Conservation (phyloP, 176 grass and related monocot genomes). For the Triticum turgidum region DNA sequence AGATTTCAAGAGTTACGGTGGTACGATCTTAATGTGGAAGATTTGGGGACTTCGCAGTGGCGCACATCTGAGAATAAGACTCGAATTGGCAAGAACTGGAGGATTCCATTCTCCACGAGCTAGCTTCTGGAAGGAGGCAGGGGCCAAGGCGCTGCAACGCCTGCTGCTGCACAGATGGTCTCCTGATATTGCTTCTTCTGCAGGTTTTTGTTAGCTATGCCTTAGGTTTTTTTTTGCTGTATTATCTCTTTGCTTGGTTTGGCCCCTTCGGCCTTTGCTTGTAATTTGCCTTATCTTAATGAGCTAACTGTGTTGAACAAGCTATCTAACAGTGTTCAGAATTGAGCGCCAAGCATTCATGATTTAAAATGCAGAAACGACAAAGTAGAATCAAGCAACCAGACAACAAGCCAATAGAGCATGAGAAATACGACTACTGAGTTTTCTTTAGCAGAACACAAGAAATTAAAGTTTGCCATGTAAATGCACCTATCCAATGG, state of each 20-base stretch:
- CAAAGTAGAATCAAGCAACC: not conserved
- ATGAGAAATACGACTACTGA: not conserved
- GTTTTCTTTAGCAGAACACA: not conserved
- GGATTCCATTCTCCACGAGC: too few relatives aligned
- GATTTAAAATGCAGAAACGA: not conserved
- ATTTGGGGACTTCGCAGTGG: too few relatives aligned
- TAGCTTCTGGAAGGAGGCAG: too few relatives aligned
- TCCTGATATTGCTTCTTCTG: not conserved
- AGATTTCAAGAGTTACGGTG: not conserved
- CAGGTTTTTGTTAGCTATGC: not conserved
- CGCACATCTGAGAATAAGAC: too few relatives aligned
- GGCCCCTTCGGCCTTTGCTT: too few relatives aligned
- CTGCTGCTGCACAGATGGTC: too few relatives aligned
- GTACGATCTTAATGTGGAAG: not conserved
- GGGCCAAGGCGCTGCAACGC: too few relatives aligned
- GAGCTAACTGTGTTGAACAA: not conserved
- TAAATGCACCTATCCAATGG: not conserved
- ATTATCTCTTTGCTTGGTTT: too few relatives aligned
- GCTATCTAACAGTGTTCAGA: not conserved
- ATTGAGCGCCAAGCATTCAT: not conserved
- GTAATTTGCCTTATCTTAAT: too few relatives aligned
- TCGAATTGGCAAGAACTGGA: too few relatives aligned
- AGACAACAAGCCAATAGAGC: not conserved
- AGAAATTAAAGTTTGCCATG: not conserved
- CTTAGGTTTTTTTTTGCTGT: too few relatives aligned